Evolutionary conservation across 2,329 filamentous ascomycete species (phyloP), one percentile per base, ranked within the genome.

Genomic region (Hirsutella thompsonii): DNA sequence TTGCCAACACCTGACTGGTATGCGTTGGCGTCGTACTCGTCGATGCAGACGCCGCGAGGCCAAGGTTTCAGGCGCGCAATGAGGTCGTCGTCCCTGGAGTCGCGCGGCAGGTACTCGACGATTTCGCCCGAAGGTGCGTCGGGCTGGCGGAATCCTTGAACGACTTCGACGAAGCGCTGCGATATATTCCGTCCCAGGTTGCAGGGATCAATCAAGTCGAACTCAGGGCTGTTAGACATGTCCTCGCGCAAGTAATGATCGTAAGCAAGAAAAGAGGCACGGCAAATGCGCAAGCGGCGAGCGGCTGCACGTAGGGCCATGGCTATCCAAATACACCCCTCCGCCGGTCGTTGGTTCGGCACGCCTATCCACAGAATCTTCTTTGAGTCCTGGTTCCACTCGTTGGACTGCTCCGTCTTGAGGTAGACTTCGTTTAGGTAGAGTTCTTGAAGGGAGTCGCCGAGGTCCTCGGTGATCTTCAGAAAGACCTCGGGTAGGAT

Each of bases 151-250:
- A 64, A 49, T 21, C 66, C 66, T 44, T 52, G 58, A 28, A 59
- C 60, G 4, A 68, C 63, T 46, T 69, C 66, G 41, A 69, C 64
- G 44, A 69, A 69, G 38, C 66, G 65, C 49, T 68, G 63, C 19
- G 64, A 63, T 18, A 69, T 41, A 42, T 53, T 57, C 33, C 66
- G 59, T 10, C 55, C 55, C 20, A 66, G 55, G 2, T 60, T 57
- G 40, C 61, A 60, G 6, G 66, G 66, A 44, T 70, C 67, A 20
- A 50, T 46, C 30, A 66, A 49, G 48, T 69, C 66, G 41, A 67
- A 65, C 3, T 55, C 55, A 3, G 52, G 47, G n/a, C 49, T 46
- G 6, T 42, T 42, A 4, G 49, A 42, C 8, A 52, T 46, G 26
- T 61, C 59, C 23, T 58, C 59, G 11, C 52, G 48, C 8, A 64